These are phyloP conservation scores for Tricholoma sp. DNA, from an alignment of 768 basidiomycete species.

Conservation along the genomic window DNA sequence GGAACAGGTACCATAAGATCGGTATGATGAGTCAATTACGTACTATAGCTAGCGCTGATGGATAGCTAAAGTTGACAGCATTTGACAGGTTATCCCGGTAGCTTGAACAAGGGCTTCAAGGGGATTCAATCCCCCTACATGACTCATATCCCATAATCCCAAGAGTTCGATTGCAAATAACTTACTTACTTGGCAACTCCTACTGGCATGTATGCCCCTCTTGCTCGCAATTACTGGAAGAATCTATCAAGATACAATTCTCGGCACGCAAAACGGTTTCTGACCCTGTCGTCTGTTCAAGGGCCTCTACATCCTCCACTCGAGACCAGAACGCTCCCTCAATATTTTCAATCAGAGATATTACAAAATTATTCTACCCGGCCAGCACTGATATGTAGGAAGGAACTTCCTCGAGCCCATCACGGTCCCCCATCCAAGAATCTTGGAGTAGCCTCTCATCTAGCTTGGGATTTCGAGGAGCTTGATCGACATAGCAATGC, in stretches of 20 bases:
- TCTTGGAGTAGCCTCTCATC: constrained; percentile 39
- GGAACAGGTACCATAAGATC: too few relatives aligned
- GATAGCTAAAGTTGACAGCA: too few relatives aligned
- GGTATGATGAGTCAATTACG: too few relatives aligned
- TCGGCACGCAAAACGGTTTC: constrained; percentile 11
- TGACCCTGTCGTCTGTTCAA: constrained; percentile 50
- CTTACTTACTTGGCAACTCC: too few relatives aligned
- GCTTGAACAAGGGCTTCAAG: too few relatives aligned
- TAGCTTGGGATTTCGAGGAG: constrained; percentile 73
- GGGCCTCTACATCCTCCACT: constrained; percentile 56
- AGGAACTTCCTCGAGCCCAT: constrained; percentile 53
- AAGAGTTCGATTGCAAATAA: too few relatives aligned
- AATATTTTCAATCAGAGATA: constrained; percentile 58
- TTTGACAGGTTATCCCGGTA: too few relatives aligned
- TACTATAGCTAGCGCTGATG: too few relatives aligned
- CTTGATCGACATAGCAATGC: constrained; percentile 63
- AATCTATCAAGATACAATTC: neutral
- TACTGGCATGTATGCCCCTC: neutral
- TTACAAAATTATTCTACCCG: constrained; percentile 41
- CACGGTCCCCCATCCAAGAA: constrained; percentile 57
- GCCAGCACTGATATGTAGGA: constrained; percentile 61
- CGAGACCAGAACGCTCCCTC: constrained; percentile 47
- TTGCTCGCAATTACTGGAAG: neutral
- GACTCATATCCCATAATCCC: too few relatives aligned
- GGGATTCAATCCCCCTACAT: too few relatives aligned